Base-by-base conservation (phyloP, 441 rosid species). In the Syzygium syzygioides region DNA sequence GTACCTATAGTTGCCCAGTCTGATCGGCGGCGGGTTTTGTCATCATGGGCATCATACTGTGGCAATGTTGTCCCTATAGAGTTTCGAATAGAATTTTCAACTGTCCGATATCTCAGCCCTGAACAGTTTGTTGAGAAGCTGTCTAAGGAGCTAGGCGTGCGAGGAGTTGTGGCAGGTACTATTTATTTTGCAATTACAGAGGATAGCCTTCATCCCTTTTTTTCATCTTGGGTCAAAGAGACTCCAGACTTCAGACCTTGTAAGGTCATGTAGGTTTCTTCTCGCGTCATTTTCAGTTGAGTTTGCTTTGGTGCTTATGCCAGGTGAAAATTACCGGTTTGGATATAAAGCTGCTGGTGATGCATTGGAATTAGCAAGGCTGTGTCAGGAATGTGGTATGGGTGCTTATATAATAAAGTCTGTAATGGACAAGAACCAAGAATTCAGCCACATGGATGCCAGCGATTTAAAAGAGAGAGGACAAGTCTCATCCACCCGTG, bases 401-500 rank as follows among this genome's bases (percentile, higher is more conserved):
- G 90, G 90, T 54, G 93, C 95, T 59, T 91, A 91, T 92, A 95
- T 97, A 85, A 94, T 96, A 88, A 93, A 93, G 79, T 93, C 98
- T 28, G 96, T 97, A 45, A 96, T 96, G 99, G 98, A 97, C 95
- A 94, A 92, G 92, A 93, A 93, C 87, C 94, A 93, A 90, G 94
- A 90, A 64, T 87, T 90, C n/a, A 88, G 86, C 90, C 91, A 91
- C 86, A 83, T 86, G 84, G 91, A 87, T 32, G 45, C 84, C 68
- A 90, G 55, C 30, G 93, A 95, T 90, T 87, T 86, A 64, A 95
- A 97, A 88, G 98, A 97, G 89, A 95, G 90, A 92, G 98, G 98
- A n/a, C 98, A 97, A 86, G 98, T 97, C 54, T 96, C 98, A 26
- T 96, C 98, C 68, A 97, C 99, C 45, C 96, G 97, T 76, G 96